phyloP scores from a whole-genome alignment of 345 rosid species.

The Limnanthes douglasii region DNA sequence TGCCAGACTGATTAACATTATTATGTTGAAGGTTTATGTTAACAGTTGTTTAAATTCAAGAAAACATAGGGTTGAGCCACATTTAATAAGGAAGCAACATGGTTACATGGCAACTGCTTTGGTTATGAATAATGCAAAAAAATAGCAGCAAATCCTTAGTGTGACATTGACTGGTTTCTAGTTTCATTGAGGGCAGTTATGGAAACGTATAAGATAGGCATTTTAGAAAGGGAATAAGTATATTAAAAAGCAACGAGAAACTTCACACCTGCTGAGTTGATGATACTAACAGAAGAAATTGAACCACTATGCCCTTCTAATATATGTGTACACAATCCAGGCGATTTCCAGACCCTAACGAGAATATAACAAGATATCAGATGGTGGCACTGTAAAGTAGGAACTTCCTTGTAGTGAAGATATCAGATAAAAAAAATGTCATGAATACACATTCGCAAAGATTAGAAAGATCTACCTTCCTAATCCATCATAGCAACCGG shows the following conservation, averaged over 20 bases:
- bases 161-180: not conserved
- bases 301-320: slow-evolving; percentile 71
- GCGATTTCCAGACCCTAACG: slow-evolving; percentile 61
- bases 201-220: too few relatives aligned
- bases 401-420: not conserved
- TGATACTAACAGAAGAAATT: slow-evolving; percentile 53
- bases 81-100: too few relatives aligned
- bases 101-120: not conserved
- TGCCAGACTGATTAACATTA: too few relatives aligned
- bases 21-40: too few relatives aligned
- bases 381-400: not conserved
- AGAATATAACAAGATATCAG: slow-evolving; percentile 3
- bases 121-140: not conserved
- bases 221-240: not conserved
- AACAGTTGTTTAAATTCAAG: too few relatives aligned
- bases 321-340: slow-evolving; percentile 63
- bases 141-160: slow-evolving; percentile 1
- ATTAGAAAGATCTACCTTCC: slow-evolving; percentile 35
- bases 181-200: too few relatives aligned
- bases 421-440: not conserved
- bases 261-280: slow-evolving; percentile 36
- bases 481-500: slow-evolving; percentile 76
- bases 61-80: too few relatives aligned
- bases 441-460: not conserved
- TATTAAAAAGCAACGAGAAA: not conserved